Percentiles rank a stretch among this genome's conserved stretches.
phyloP scores from a whole-genome alignment of 495 filamentous ascomycete genomes.

The Cudoniella acicularis region DNA sequence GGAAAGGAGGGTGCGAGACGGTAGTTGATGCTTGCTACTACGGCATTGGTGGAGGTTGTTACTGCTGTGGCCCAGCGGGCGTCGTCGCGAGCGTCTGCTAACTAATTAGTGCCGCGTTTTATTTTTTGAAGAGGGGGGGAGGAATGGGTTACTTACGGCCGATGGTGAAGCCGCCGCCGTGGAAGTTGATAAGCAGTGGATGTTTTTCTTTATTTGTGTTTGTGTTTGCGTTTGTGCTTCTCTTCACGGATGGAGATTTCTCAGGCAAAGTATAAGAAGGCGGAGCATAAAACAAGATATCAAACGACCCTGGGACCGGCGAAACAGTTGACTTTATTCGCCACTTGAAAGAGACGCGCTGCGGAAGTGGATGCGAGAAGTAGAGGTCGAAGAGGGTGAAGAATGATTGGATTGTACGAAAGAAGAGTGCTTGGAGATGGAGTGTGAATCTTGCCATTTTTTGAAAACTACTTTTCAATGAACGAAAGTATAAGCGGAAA shows the following conservation, averaged over 20 bases:
- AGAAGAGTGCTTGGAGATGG: too few species aligned
- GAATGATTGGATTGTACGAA: too few species aligned
- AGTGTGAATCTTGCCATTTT: too few species aligned
- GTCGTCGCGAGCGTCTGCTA: too few species aligned
- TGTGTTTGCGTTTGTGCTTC: neutral
- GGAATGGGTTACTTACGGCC: too few species aligned
- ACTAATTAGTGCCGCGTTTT: too few species aligned
- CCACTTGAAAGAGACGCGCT: neutral
- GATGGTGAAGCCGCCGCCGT: conserved; percentile 74
- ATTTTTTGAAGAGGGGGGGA: too few species aligned
- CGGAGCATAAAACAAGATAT: conserved; percentile 13
- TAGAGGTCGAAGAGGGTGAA: too few species aligned
- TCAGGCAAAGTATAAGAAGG: neutral
- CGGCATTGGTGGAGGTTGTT: conserved; percentile 49
- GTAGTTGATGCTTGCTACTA: conserved; percentile 41
- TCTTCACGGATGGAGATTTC: neutral
- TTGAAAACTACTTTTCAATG: too few species aligned
- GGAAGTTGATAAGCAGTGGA: conserved; percentile 67
- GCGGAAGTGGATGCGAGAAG: conserved; percentile 2
- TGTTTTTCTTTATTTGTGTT: neutral
- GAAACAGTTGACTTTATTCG: conserved; percentile 3
- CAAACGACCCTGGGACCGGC: conserved; percentile 1
- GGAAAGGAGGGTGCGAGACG: conserved; percentile 42
- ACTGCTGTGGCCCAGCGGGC: too few species aligned
- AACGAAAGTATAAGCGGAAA: too few species aligned